phyloP scores from a whole-genome alignment of 768 basidiomycete genomes.

The Boletus pseudopeckii region DNA sequence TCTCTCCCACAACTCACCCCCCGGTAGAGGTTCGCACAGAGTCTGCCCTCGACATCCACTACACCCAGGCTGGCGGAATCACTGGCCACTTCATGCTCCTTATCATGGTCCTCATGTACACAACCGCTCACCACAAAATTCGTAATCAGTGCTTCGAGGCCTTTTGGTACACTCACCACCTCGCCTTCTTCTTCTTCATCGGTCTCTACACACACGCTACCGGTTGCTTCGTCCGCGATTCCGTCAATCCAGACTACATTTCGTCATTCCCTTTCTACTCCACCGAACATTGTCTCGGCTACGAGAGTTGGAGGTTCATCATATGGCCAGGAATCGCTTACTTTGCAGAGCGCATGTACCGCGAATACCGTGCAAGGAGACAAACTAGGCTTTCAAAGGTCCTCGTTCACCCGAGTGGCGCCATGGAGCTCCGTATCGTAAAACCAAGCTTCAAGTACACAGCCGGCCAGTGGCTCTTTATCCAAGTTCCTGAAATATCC shows the following conservation, averaged over 20 bases:
- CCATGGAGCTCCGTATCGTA: constrained; percentile 90
- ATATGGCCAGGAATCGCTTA: constrained; percentile 93
- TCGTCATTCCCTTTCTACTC: constrained; percentile 82
- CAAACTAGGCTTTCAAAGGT: constrained; percentile 81
- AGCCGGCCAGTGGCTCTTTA: constrained; percentile 88
- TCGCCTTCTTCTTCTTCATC: constrained; percentile 93
- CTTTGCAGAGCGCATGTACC: constrained; percentile 80
- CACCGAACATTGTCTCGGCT: constrained; percentile 85
- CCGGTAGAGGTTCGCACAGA: constrained; percentile 73
- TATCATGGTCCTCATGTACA: constrained; percentile 90
- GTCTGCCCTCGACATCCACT: constrained; percentile 80
- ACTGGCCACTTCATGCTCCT: constrained; percentile 95
- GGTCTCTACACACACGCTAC: constrained; percentile 87
- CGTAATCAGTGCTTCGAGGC: constrained; percentile 89
- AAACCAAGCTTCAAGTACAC: constrained; percentile 93
- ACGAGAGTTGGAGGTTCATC: constrained; percentile 85
- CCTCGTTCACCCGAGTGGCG: constrained; percentile 85
- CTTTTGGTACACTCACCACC: constrained; percentile 96
- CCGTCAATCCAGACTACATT: constrained; percentile 66
- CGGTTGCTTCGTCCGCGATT: constrained; percentile 93
- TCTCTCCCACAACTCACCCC: not conserved
- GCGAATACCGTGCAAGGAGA: constrained; percentile 77
- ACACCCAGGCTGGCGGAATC: constrained; percentile 85
- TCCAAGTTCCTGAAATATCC: constrained; percentile 86
- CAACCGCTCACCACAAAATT: constrained; percentile 86